Percentiles rank a stretch among this genome's conserved stretches.
These are phyloP conservation scores for Fusarium sacchari DNA, from an alignment of 2,329 filamentous ascomycete species.

Conservation along the genomic window DNA sequence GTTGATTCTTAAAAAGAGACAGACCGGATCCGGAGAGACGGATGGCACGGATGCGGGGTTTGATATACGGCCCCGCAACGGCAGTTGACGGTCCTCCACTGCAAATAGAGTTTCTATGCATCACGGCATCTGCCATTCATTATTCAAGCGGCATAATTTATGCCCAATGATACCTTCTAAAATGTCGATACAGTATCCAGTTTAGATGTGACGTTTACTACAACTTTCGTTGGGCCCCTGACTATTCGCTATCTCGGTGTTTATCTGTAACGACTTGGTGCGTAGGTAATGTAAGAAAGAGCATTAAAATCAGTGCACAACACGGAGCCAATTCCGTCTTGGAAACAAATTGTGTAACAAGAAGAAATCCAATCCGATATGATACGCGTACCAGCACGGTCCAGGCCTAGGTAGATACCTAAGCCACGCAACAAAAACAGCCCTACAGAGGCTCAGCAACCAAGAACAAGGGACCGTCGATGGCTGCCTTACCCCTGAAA, in stretches of 20 bases:
- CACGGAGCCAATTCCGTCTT: background rate
- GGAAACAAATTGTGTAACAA: background rate
- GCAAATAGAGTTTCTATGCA: conserved; percentile 3
- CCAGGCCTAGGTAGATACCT: background rate
- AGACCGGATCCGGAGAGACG: conserved; percentile 19
- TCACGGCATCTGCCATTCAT: background rate
- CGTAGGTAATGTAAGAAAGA: background rate
- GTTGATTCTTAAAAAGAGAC: background rate
- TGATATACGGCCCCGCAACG: conserved; percentile 21
- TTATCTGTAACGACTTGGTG: background rate
- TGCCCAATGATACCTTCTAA: background rate
- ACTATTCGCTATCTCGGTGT: background rate
- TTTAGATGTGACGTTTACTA: background rate
- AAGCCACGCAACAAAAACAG: background rate
- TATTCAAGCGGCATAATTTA: background rate
- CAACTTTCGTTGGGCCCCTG: background rate
- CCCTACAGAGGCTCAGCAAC: conserved; percentile 15
- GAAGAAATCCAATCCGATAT: background rate
- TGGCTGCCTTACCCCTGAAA: background rate
- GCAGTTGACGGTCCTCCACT: conserved; percentile 1
- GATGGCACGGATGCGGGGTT: conserved; percentile 27
- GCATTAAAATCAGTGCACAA: background rate
- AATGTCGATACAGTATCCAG: background rate
- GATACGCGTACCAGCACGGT: background rate
- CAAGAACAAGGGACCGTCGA: background rate